Evolutionary conservation across 805 yeast species (phyloP), one percentile per base, ranked within the genome.

Genomic region (Scheffersomyces ergatensis): DNA sequence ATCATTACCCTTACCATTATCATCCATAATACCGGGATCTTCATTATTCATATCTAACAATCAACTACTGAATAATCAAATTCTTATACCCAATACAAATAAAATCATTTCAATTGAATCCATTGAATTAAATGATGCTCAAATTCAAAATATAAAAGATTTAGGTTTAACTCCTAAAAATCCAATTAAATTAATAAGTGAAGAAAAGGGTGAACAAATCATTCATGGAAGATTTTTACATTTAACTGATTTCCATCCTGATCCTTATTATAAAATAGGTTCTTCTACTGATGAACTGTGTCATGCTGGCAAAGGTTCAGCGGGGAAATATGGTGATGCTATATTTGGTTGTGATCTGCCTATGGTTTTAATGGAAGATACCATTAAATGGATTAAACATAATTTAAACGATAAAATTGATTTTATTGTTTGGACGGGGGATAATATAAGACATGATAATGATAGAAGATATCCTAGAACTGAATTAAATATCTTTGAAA

Each of bases 401-500:
- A 80, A 86, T 44, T 58, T 88, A 44, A 77, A 71, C 45, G 93
- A 85, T 58, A 80, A 87, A 48, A 81, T 88, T 36, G 96, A 88
- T 58, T 88, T 88, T 61, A 82, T 88, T 11, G 76, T 88, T 12
- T 88, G 96, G 96, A 87, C 96, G 0, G 96, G 96, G 24, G 96
- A 88, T 62, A 88, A 87, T 52, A 78, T 85, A 34, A 72, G 95
- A 41, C 96, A 87, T 58, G 95, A 87, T 58, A 85, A 83, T 52
- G 96, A 87, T 62, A 69, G 95, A 55, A 57, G 58, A 16, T 63
- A 65, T 53, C 96, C 96, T 2, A 76, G 96, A 66, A 78, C 86
- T 1, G 95, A 87, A 53, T 53, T 55, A 43, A 78, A 81, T 42
- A 88, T 88, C 34, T 78, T 86, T 46, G 83, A 81, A 11, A 73